These are phyloP conservation scores for Theobroma grandiflorum DNA, from an alignment of 441 rosid genomes.

Conservation along the genomic window DNA sequence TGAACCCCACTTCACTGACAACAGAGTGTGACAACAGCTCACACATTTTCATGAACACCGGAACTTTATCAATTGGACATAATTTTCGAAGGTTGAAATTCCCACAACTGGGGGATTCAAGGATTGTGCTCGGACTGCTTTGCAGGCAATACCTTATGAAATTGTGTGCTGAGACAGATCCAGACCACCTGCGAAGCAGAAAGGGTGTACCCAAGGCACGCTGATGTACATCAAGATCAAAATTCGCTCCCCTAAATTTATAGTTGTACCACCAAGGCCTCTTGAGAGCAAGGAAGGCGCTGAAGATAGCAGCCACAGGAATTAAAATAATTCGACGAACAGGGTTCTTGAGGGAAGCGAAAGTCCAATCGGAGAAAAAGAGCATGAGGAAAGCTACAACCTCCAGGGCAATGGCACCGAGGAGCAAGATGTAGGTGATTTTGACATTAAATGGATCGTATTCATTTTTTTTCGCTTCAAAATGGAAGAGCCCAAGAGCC, in stretches of 20 bases:
- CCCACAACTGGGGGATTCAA: background rate
- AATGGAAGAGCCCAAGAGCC: conserved; percentile 22
- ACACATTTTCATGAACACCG: background rate
- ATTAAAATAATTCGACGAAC: background rate
- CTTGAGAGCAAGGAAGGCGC: conserved; percentile 21
- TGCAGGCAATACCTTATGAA: conserved; percentile 38
- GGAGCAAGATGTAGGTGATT: conserved; percentile 34
- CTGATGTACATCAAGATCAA: too few relatives aligned
- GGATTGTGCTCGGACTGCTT: background rate
- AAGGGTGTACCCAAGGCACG: conserved; percentile 23
- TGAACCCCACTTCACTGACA: background rate
- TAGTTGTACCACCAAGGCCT: conserved; percentile 16
- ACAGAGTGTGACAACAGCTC: background rate
- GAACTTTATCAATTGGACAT: background rate
- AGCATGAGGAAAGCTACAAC: conserved; percentile 23
- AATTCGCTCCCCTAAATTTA: background rate
- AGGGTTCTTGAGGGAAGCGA: conserved; percentile 15
- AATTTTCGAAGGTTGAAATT: background rate
- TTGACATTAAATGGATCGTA: conserved; percentile 20
- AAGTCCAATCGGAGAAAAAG: conserved; percentile 38
- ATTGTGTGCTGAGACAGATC: conserved; percentile 30
- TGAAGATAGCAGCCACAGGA: background rate
- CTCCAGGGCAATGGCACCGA: conserved; percentile 36
- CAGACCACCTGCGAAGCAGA: conserved; percentile 38
- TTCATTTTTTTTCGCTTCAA: conserved; percentile 1